Conservation (phyloP, 768 basidiomycete genomes). For the Leccinum rimulosum region DNA sequence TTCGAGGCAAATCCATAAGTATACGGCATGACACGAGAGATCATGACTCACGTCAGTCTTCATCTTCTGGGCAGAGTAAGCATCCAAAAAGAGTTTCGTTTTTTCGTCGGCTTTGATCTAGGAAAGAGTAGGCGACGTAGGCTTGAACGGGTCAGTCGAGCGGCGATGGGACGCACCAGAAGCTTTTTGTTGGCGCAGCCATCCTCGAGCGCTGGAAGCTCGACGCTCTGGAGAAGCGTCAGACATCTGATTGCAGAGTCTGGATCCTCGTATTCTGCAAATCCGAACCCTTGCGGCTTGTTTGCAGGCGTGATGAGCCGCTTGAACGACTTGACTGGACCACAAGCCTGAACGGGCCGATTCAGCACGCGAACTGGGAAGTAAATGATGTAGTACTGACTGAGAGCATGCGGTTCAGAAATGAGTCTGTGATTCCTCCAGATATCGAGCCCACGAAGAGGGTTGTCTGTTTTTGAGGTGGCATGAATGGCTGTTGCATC, state of each 20-base stretch:
- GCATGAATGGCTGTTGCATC: conserved; percentile 57
- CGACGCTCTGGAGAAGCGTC: conserved; percentile 58
- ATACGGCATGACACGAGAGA: not conserved
- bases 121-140: conserved; percentile 35
- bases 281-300: conserved; percentile 95
- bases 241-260: conserved; percentile 83
- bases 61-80: conserved; percentile 78
- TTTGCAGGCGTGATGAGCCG: conserved; percentile 89
- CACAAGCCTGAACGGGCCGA: conserved; percentile 68
- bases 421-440: conserved; percentile 82
- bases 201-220: conserved; percentile 60
- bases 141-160: conserved; percentile 24
- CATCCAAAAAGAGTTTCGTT: conserved; percentile 83
- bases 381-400: conserved; percentile 42
- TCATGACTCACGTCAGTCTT: conserved; percentile 66
- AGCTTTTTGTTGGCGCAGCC: conserved; percentile 62
- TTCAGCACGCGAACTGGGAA: not conserved
- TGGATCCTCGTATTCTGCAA: conserved; percentile 93
- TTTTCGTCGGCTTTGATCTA: conserved; percentile 97
- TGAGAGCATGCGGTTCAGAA: conserved; percentile 72
- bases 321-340: conserved; percentile 86
- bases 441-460: conserved; percentile 96
- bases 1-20: not conserved
- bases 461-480: conserved; percentile 70
- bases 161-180: conserved; percentile 52